A percentile compares a stretch with the other conserved stretches of the same genome.
Evolutionary conservation across 164 flowering plant species (phyloP).

Genomic region (Pachysandra terminalis): DNA sequence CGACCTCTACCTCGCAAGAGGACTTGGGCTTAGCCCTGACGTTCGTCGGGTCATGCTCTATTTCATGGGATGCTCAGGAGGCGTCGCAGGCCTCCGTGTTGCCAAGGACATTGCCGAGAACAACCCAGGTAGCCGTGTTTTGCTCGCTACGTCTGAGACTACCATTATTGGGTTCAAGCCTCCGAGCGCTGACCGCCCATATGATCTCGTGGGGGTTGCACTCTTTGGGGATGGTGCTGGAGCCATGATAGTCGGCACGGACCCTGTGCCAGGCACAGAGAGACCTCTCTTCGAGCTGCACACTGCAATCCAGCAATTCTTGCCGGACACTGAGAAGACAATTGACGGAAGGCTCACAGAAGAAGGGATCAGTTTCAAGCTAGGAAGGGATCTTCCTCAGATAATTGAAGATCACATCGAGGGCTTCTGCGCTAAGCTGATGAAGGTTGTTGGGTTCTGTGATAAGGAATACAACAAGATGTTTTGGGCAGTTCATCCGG

Average conservation of each 20-base stretch:
- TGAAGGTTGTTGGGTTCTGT: slow-evolving; percentile 34
- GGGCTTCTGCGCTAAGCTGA: slow-evolving; percentile 58
- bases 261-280: slow-evolving; percentile 43
- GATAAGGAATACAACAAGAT: slow-evolving; percentile 55
- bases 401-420: slow-evolving; percentile 82
- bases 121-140: slow-evolving; percentile 81
- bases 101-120: slow-evolving; percentile 95
- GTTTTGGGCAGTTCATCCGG: slow-evolving; percentile 98
- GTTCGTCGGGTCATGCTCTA: slow-evolving; percentile 70
- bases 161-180: slow-evolving; percentile 94
- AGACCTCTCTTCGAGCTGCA: slow-evolving; percentile 77
- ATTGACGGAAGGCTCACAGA: slow-evolving; percentile 81
- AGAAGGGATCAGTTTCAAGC: slow-evolving; percentile 85
- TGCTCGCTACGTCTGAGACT: slow-evolving; percentile 85
- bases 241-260: slow-evolving; percentile 79
- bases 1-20: slow-evolving; percentile 81
- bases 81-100: slow-evolving; percentile 88
- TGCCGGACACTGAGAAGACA: slow-evolving; percentile 73
- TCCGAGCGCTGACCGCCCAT: slow-evolving; percentile 67
- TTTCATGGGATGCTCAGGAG: slow-evolving; percentile 95
- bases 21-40: slow-evolving; percentile 74
- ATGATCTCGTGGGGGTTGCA: slow-evolving; percentile 88
- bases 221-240: slow-evolving; percentile 96
- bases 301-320: slow-evolving; percentile 68
- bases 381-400: slow-evolving; percentile 79